A percentile compares a stretch with the other conserved stretches of the same genome.
Evolutionary conservation across 2,329 filamentous ascomycete genomes (phyloP).

Genomic region (Pyrenophora tritici-repentis): DNA sequence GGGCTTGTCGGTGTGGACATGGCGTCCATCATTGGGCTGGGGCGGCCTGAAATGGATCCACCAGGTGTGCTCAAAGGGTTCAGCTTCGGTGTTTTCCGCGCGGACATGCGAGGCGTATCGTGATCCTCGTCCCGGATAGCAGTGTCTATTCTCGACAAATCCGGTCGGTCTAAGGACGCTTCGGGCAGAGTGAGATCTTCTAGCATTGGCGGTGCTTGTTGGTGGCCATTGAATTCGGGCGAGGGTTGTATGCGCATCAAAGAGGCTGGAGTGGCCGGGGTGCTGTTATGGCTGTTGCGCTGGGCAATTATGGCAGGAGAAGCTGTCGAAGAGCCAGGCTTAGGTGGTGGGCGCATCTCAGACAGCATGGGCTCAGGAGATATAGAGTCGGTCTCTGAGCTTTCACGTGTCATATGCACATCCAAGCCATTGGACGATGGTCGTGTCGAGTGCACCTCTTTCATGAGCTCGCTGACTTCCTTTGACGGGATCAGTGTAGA

Average conservation of each 20-base stretch:
- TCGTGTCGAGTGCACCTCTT: constrained; percentile 41
- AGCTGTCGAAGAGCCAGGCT: constrained; percentile 65
- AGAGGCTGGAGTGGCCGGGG: constrained; percentile 77
- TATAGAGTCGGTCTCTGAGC: constrained; percentile 55
- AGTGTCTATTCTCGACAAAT: constrained; percentile 59
- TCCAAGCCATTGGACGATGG: constrained; percentile 31
- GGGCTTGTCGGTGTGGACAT: constrained; percentile 57
- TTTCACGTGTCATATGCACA: constrained; percentile 40
- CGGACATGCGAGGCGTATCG: constrained; percentile 65
- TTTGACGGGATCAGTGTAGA: constrained; percentile 53
- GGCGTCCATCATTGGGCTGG: constrained; percentile 59
- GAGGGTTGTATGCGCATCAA: constrained; percentile 66
- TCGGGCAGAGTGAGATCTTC: constrained; percentile 76
- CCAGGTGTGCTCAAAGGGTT: constrained; percentile 59
- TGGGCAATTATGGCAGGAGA: constrained; percentile 69
- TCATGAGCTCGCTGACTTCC: constrained; percentile 50
- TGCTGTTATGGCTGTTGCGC: constrained; percentile 37
- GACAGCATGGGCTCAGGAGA: constrained; percentile 55
- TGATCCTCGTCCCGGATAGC: constrained; percentile 53
- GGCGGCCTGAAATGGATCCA: constrained; percentile 33
- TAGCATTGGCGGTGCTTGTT: constrained; percentile 47
- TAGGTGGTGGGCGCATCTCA: constrained; percentile 65
- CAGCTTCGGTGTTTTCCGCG: constrained; percentile 69
- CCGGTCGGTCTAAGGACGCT: constrained; percentile 57
- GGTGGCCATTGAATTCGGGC: constrained; percentile 34